Evolutionary conservation across 768 basidiomycete genomes (phyloP), one percentile per base, ranked within the genome.

Genomic region (Boletus reticuloceps): DNA sequence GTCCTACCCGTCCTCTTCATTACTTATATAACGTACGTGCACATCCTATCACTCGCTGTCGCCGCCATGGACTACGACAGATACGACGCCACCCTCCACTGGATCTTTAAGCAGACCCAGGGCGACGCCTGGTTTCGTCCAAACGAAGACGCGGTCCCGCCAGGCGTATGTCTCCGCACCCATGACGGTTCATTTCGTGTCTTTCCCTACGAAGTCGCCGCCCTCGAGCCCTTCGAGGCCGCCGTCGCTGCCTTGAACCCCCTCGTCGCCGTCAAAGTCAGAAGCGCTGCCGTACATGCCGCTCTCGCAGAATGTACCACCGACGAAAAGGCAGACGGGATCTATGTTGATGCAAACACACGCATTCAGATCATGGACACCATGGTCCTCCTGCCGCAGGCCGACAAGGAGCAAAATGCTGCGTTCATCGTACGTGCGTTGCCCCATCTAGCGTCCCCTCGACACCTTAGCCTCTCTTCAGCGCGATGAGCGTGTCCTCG

Each of bases 281-380:
- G 80, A 34, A 77, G 74, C 60, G 80, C 78, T 3, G 74, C 77
- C 12, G 77, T 81, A 0, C 80, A 82, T 39, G 79, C 81, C 17
- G 79, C 81, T 0, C 68, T 82, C 44, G 75, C 78, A 40, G 79
- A 80, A 60, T 59, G 34, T 19, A 25, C 29, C 32, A 16, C 16
- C 29, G 70, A 69, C 53, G 67, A 69, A n/a, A 65, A 59, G 54
- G 49, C 62, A 0, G 69, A 72, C 38, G 77, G 78, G 34, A 71
- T 75, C 59, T 76, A 72, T 60, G 76, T 80, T 59, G 79, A 80
- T 61, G 67, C 74, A 53, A 76, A 81, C 61, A 80, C 90, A 6
- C 86, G 90, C 55, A 93, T 94, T 50, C 91, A 93, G 69, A 81
- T 94, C 56, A 67, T 94, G 46, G 89, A 92, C 62, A 86, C 88